phyloP scores from a whole-genome alignment of 169 alveolate genomes.

The Plasmodium falciparum region DNA sequence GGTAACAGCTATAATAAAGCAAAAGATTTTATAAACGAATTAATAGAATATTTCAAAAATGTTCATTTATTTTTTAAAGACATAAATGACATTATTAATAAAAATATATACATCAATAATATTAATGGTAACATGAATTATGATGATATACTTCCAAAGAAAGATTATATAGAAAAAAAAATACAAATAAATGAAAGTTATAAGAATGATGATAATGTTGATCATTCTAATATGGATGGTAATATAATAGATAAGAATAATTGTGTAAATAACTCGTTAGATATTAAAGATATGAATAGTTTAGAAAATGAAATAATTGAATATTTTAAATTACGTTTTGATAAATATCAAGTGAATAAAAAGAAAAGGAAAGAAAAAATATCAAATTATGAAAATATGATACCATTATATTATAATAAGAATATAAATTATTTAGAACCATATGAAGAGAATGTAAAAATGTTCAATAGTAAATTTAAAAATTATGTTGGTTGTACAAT shows the following conservation, averaged over 20 bases:
- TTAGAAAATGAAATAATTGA: neutral
- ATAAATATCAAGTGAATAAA: neutral
- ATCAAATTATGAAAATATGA: neutral
- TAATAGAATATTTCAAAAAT: slow-evolving; percentile 35
- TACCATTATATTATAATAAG: too few relatives aligned
- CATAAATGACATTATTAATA: slow-evolving; percentile 1
- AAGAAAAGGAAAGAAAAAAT: neutral
- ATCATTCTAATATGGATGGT: too few relatives aligned
- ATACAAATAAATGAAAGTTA: too few relatives aligned
- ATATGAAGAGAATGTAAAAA: slow-evolving; percentile 12
- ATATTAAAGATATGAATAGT: slow-evolving; percentile 6
- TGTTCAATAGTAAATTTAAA: slow-evolving; percentile 6
- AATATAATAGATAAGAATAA: neutral
- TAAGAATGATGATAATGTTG: too few relatives aligned
- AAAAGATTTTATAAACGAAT: slow-evolving; percentile 39
- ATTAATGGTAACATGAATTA: too few relatives aligned
- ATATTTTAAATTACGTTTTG: slow-evolving; percentile 9
- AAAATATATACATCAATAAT: slow-evolving; percentile 5
- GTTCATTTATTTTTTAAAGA: slow-evolving; percentile 24
- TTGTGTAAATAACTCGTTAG: too few relatives aligned
- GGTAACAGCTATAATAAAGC: slow-evolving; percentile 24
- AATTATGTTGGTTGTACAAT: slow-evolving; percentile 20
- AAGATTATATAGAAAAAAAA: too few relatives aligned
- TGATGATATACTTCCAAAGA: too few relatives aligned
- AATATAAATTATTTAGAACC: neutral